Base-by-base conservation (phyloP, 495 filamentous ascomycete genomes). In the Aspergillus baeticus region DNA sequence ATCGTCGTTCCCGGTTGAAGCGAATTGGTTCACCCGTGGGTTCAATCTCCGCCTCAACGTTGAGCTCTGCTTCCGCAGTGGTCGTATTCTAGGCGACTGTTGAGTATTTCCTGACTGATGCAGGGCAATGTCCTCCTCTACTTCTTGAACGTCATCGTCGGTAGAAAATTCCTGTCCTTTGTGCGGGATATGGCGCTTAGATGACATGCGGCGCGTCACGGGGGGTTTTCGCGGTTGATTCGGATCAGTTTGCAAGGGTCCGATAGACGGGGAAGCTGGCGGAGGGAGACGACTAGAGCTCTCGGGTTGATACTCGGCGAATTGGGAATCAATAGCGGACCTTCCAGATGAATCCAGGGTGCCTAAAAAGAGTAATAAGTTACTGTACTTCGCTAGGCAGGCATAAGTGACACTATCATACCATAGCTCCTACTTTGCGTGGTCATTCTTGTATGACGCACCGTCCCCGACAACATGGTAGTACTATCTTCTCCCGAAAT, bases 91-190 rank as follows among this genome's bases (percentile, higher is more conserved):
- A 1, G 75, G 75, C 10, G 75, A 78, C 14, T 59, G 60, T 34
- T 72, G 72, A 6, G 71, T 58, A 20, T 61, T 66, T 6, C 65
- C 39, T 3, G 62, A 60, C 52, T 74, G 68, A 47, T 75, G 66
- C 34, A 70, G 60, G 10, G 69, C 71, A 41, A 74, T 65, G 47
- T 81, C 75, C 46, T 77, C 69, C 65, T 94, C 89, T 22, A 96
- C 85, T 70, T 99, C 94, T 43, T 83, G 78, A 20, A 87, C 80
- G 68, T 89, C 91, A 69, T 99, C 94, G 63, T 99, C 94, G 18
- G 90, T 92, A 8, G 92, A 96, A 70, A 97, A 99, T 58, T 90
- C 84, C 66, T 91, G 90, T 13, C 91, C 88, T 58, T 87, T 86
- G 60, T 92, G 84, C 15, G 90, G 91, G 14, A 81, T 79, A 55